A percentile compares a stretch with the other conserved stretches of the same genome.
Conservation (phyloP, 305 asterid species). For the Fraxinus velutina region DNA sequence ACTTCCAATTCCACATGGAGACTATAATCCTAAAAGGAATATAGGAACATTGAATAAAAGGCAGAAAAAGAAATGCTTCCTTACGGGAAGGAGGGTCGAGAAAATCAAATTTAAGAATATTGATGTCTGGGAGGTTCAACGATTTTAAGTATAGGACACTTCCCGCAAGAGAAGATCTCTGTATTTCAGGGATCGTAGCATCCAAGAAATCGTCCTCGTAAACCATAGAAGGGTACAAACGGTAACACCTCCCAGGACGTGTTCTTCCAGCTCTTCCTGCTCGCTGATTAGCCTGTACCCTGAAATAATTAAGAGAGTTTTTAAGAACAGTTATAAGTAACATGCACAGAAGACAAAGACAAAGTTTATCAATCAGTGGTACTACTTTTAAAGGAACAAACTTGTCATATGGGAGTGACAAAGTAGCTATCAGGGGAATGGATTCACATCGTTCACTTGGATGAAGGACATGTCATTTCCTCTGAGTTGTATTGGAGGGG, state of each 20-base stretch:
- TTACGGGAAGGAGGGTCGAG: constrained; percentile 92
- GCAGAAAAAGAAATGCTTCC: constrained; percentile 22
- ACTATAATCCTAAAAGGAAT: constrained; percentile 18
- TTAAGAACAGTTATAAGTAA: constrained; percentile 19
- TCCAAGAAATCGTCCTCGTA: constrained; percentile 80
- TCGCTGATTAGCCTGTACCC: constrained; percentile 98
- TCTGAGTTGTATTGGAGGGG: not conserved
- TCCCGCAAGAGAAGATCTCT: constrained; percentile 95
- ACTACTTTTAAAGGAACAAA: not conserved
- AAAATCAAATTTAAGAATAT: constrained; percentile 86
- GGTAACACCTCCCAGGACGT: constrained; percentile 88
- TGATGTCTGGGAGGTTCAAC: constrained; percentile 81
- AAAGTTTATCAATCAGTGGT: not conserved
- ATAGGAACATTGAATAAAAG: constrained; percentile 9
- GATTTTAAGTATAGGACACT: constrained; percentile 90
- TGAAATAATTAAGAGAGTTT: constrained; percentile 27
- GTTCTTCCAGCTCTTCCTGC: constrained; percentile 99
- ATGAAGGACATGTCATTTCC: not conserved
- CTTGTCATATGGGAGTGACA: not conserved
- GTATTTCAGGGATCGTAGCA: constrained; percentile 92
- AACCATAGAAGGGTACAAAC: constrained; percentile 69
- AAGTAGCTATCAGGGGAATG: not conserved
- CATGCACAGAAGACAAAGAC: not conserved
- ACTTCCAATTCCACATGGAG: constrained; percentile 6
- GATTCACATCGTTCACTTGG: not conserved